Evolutionary conservation across 495 filamentous ascomycete genomes (phyloP).

Genomic region (Hypoxylon lienhwacheense): DNA sequence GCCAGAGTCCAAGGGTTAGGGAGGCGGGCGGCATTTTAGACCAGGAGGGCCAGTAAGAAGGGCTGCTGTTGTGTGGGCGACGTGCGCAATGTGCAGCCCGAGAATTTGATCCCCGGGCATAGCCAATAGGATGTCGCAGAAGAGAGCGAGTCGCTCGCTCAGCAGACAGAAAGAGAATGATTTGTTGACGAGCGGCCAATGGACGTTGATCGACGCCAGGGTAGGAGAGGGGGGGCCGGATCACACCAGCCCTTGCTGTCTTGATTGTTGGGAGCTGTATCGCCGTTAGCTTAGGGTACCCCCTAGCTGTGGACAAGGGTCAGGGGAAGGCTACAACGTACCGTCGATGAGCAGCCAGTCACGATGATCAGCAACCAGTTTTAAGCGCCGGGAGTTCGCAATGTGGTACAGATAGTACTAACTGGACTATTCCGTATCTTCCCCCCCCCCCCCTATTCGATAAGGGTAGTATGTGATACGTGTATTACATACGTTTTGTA

Average conservation of each 20-base stretch:
- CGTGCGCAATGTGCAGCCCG: constrained; percentile 39
- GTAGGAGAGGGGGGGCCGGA: constrained; percentile 1
- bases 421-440: no score
- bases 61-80: constrained; percentile 30
- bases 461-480: no score
- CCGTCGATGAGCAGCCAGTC: no score
- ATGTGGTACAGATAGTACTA: no score
- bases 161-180: constrained; percentile 26
- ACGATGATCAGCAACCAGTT: no score
- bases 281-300: neutral
- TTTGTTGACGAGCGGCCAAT: constrained; percentile 29
- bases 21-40: constrained; percentile 36
- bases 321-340: no score
- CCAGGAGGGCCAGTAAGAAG: constrained; percentile 35
- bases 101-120: constrained; percentile 12
- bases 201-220: constrained; percentile 14
- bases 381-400: no score
- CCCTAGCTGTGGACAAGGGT: no score
- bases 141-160: constrained; percentile 33
- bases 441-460: no score
- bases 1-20: constrained; percentile 27
- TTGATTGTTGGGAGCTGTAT: no score
- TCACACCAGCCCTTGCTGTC: constrained; percentile 17
- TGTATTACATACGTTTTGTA: no score
- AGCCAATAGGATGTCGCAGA: constrained; percentile 30